Evolutionary conservation across 768 basidiomycete genomes (phyloP), one percentile per base, ranked within the genome.

Genomic region (Dacryopinax spathularia): DNA sequence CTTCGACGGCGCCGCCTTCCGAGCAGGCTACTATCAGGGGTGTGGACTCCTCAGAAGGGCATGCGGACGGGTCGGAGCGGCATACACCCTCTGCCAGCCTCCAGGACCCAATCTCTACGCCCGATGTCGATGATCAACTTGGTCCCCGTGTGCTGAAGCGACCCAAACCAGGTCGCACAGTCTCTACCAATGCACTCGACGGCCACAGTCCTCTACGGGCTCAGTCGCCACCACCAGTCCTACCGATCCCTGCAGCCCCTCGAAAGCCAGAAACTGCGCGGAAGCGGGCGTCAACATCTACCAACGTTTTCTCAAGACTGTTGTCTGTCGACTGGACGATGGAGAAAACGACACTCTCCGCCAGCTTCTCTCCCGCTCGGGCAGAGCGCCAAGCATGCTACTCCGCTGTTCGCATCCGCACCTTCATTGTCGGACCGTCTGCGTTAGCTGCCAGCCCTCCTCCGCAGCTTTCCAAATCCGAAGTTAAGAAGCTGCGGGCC

Each of bases 401-500:
- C 65, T 83, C 81, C 20, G 89, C 89, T 1, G 65, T 81, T 61
- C 72, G 83, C 43, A 75, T 88, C 37, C 85, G 86, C 61, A 77
- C 82, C 9, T 76, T 90, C 66, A 91, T 91, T 66, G 72, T 88
- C 65, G 89, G 88, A 1, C 25, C 36, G 4, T 60, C 65, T 43
- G 56, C 63, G 1, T 18, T 60, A 20, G 61, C 60, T 33, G 25
- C 48, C 48, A 18, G 36, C 56, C 60, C 64, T 33, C 56, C 15
- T 62, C 39, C 77, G 77, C 25, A 66, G 75, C 44, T 67, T 76
- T 43, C 67, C 63, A 64, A 25, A 65, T 77, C 81, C 12, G 81
- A 84, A 65, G 65, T 89, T 25, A 79, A 75, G 67, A 85, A 83
- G 68, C 77, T 88, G 69, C 90, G 88, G 72, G 75, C 83, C 1